phyloP scores from a whole-genome alignment of 306 rosid species.

The Heteromeles arbutifolia region DNA sequence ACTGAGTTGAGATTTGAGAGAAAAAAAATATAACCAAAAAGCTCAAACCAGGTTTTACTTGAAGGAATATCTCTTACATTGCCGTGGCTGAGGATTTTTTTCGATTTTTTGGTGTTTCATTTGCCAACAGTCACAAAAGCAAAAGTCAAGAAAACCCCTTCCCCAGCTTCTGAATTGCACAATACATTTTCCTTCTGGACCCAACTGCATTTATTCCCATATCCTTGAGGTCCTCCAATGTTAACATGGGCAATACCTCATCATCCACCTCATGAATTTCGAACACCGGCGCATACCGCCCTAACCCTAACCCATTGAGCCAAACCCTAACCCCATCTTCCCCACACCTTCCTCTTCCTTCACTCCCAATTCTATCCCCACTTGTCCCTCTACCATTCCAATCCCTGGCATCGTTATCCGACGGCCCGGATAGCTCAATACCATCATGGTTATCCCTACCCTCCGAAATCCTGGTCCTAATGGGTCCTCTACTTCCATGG shows the following conservation, averaged over 20 bases:
- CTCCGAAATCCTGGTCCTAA: conserved; percentile 63
- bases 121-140: conserved; percentile 16
- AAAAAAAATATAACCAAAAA: conserved; percentile 21
- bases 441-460: conserved; percentile 59
- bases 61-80: conserved; percentile 44
- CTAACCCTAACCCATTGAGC: conserved; percentile 83
- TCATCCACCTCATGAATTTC: conserved; percentile 96
- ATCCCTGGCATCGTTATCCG: conserved; percentile 67
- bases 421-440: conserved; percentile 68
- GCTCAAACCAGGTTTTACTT: conserved; percentile 25
- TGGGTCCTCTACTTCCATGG: conserved; percentile 46
- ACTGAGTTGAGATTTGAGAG: conserved; percentile 21
- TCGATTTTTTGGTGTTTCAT: not conserved
- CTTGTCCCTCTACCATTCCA: conserved; percentile 50
- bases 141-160: conserved; percentile 65
- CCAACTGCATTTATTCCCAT: conserved; percentile 94
- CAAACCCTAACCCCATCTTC: conserved; percentile 89
- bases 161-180: conserved; percentile 87
- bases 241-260: conserved; percentile 83
- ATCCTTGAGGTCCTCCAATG: conserved; percentile 82
- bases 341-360: conserved; percentile 47
- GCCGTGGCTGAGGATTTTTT: conserved; percentile 38
- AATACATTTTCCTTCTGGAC: conserved; percentile 79
- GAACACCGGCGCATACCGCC: conserved; percentile 86
- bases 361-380: conserved; percentile 49